Percentiles rank a stretch among this genome's conserved stretches.
Conservation (phyloP, 441 rosid species). For the Codiaeum variegatum region DNA sequence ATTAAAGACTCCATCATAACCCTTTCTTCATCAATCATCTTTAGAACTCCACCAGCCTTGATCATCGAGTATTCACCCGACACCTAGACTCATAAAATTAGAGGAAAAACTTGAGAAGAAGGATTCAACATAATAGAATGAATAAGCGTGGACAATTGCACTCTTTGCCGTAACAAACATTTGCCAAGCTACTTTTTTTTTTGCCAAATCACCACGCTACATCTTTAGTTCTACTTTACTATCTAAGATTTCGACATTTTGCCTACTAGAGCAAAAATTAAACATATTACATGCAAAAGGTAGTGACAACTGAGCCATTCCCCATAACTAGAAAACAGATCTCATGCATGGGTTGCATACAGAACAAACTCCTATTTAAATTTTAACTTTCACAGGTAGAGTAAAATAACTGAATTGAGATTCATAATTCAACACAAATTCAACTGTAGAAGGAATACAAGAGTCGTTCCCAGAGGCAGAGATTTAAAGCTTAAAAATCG, state of each 20-base stretch:
- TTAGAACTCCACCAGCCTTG: constrained; percentile 82
- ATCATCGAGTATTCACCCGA: constrained; percentile 99
- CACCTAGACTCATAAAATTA: constrained; percentile 41
- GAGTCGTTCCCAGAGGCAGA: not conserved
- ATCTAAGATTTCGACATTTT: not conserved
- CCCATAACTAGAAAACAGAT: not conserved
- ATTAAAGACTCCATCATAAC: constrained; percentile 94
- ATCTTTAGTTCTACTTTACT: not conserved
- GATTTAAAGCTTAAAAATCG: not conserved
- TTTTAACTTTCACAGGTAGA: not conserved
- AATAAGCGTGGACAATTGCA: too few species aligned
- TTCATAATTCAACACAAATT: not conserved
- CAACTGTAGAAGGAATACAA: not conserved
- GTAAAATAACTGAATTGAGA: not conserved
- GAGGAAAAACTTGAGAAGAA: not conserved
- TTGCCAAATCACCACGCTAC: not conserved
- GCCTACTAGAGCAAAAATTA: not conserved
- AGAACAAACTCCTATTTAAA: not conserved
- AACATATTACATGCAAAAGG: not conserved
- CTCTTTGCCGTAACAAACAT: not conserved
- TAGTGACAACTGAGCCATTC: not conserved
- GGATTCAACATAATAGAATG: not conserved
- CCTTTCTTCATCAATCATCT: constrained; percentile 93
- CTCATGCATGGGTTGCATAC: not conserved
- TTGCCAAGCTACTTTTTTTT: too few species aligned